Evolutionary conservation across 2,329 filamentous ascomycete species (phyloP).

Genomic region (Aaosphaeria pasadenensis): DNA sequence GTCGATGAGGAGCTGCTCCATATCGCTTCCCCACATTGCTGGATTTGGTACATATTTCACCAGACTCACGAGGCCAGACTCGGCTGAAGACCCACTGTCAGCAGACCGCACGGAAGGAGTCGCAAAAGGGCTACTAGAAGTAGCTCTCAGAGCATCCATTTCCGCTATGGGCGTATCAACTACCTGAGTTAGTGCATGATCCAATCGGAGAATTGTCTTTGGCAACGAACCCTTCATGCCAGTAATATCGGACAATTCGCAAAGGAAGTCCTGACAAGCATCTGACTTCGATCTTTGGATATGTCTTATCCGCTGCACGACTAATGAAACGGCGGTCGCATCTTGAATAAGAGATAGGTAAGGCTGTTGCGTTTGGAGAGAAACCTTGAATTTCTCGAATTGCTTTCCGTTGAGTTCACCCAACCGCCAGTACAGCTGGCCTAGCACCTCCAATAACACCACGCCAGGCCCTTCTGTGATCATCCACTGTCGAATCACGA

Average conservation of each 20-base stretch:
- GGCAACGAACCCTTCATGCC: conserved; percentile 22
- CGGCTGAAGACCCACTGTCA: conserved; percentile 22
- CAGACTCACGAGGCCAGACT: conserved; percentile 20
- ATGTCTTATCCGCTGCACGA: conserved; percentile 30
- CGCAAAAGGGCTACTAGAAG: conserved; percentile 24
- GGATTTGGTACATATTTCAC: conserved; percentile 26
- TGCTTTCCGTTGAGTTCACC: conserved; percentile 36
- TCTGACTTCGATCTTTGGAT: conserved; percentile 32
- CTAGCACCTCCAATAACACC: conserved; percentile 30
- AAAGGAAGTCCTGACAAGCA: conserved; percentile 32
- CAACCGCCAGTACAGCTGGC: conserved; percentile 34
- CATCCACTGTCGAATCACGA: conserved; percentile 36
- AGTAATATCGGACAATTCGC: conserved; percentile 28
- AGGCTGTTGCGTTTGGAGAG: conserved; percentile 22
- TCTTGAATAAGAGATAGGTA: conserved; percentile 28
- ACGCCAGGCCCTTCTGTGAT: conserved; percentile 29
- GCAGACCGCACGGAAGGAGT: conserved; percentile 20
- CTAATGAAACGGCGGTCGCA: conserved; percentile 17
- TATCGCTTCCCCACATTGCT: conserved; percentile 16
- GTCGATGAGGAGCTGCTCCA: conserved; percentile 27
- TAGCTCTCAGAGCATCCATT: conserved; percentile 18
- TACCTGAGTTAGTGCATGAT: conserved; percentile 11
- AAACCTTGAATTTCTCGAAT: conserved; percentile 32
- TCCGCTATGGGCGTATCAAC: conserved; percentile 25
- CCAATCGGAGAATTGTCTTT: not conserved